Evolutionary conservation across 2,329 filamentous ascomycete genomes (phyloP).

Genomic region (Clonostachys rosea): DNA sequence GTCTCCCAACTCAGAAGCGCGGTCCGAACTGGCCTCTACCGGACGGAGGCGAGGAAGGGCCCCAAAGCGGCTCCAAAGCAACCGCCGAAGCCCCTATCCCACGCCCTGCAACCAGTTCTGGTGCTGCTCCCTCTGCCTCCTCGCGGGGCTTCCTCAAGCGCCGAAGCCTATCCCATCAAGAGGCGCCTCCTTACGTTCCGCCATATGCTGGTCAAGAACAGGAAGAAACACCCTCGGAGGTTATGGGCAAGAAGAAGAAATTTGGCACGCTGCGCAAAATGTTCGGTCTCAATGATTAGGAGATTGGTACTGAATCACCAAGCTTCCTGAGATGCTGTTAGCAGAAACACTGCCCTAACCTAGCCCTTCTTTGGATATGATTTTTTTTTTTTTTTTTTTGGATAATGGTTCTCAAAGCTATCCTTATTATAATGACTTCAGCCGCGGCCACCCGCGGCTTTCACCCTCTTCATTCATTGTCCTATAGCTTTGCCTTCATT

Average conservation of each 20-base stretch:
- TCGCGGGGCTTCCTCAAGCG: slow-evolving; percentile 24
- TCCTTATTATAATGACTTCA: too few relatives aligned
- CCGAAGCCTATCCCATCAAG: slow-evolving; percentile 26
- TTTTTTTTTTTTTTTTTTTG: too few relatives aligned
- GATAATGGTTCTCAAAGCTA: too few relatives aligned
- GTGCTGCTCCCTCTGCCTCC: slow-evolving; percentile 8
- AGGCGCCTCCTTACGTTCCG: slow-evolving; percentile 4
- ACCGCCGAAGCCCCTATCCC: slow-evolving; percentile 11
- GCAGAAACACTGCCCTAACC: too few relatives aligned
- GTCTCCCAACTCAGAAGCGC: slow-evolving; percentile 16
- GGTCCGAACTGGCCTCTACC: slow-evolving; percentile 25
- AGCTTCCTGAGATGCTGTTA: too few relatives aligned
- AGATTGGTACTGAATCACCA: background rate
- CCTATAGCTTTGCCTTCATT: too few relatives aligned
- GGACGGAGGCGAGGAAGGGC: slow-evolving; percentile 20
- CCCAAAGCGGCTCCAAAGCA: slow-evolving; percentile 15
- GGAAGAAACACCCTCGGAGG: too few relatives aligned
- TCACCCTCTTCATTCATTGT: too few relatives aligned
- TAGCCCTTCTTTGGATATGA: too few relatives aligned
- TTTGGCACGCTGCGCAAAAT: slow-evolving; percentile 62
- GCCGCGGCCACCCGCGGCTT: too few relatives aligned
- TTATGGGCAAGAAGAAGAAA: slow-evolving; percentile 53
- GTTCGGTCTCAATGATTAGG: slow-evolving; percentile 48
- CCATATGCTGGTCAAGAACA: background rate
- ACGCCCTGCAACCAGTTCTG: slow-evolving; percentile 28